Percentiles rank a stretch among this genome's conserved stretches.
Evolutionary conservation across 1,284 basidiomycete genomes (phyloP).

Genomic region (Rhodotorula sp.): DNA sequence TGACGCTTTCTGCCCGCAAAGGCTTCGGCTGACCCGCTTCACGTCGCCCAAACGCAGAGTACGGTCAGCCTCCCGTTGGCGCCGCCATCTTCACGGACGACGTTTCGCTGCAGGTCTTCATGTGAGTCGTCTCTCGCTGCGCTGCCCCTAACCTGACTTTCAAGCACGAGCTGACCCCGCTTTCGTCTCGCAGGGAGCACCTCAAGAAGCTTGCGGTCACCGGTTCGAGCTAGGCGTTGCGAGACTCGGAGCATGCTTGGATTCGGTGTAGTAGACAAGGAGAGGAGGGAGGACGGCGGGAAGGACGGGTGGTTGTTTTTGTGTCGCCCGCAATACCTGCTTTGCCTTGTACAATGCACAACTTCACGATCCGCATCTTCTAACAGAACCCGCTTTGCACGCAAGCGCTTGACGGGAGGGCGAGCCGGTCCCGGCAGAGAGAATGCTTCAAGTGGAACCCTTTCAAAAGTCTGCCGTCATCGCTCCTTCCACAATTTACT

Average conservation of each 20-base stretch:
- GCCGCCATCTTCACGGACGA: conserved; percentile 99
- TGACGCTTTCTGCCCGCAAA: neutral
- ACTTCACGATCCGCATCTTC: no score
- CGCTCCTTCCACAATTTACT: conserved; percentile 51
- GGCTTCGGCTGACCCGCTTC: neutral
- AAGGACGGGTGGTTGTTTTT: no score
- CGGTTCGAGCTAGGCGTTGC: conserved; percentile 1
- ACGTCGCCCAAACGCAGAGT: conserved; percentile 15
- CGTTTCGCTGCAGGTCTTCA: conserved; percentile 93
- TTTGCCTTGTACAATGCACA: no score
- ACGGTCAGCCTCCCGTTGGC: conserved; percentile 54
- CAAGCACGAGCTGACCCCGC: neutral
- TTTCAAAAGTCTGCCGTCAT: neutral
- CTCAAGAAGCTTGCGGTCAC: conserved; percentile 13
- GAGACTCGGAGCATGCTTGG: neutral
- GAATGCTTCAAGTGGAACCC: no score
- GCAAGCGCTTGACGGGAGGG: no score
- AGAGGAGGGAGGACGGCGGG: neutral
- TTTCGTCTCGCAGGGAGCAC: neutral
- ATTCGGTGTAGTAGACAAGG: neutral
- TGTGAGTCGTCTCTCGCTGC: conserved; percentile 51
- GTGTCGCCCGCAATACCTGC: no score
- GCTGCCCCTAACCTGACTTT: no score
- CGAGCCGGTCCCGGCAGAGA: no score
- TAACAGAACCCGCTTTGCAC: no score